These are phyloP conservation scores for Priceomyces castillae DNA, from an alignment of 805 yeast species.

Conservation along the genomic window DNA sequence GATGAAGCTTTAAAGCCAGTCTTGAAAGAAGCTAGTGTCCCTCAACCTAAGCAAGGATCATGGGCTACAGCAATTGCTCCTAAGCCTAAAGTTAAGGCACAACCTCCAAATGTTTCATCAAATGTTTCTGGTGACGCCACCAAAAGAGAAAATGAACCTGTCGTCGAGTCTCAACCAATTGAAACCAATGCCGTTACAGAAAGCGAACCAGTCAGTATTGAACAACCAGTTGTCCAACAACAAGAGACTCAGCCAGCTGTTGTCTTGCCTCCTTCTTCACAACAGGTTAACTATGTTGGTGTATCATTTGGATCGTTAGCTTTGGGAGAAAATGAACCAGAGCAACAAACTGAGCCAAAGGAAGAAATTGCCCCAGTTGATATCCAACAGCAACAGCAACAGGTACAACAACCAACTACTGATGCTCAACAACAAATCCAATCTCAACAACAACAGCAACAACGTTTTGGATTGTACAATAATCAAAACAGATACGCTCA, in stretches of 20 bases:
- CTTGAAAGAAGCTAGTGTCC: constrained; percentile 38
- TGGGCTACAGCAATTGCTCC: constrained; percentile 71
- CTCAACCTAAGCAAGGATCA: constrained; percentile 51
- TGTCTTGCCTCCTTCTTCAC: constrained; percentile 52
- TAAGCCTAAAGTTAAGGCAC: constrained; percentile 45
- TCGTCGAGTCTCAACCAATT: constrained; percentile 7
- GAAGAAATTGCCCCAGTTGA: constrained; percentile 11
- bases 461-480: constrained; percentile 12
- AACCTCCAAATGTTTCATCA: constrained; percentile 55
- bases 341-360: constrained; percentile 14
- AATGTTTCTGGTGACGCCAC: constrained; percentile 6
- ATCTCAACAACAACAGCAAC: constrained; percentile 17
- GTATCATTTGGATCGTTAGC: constrained; percentile 63
- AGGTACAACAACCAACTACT: constrained; percentile 22
- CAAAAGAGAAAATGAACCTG: constrained; percentile 16
- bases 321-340: constrained; percentile 43
- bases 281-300: constrained; percentile 48
- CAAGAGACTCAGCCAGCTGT: constrained; percentile 32
- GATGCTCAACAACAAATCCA: constrained; percentile 16
- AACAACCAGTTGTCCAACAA: constrained; percentile 15
- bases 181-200: constrained; percentile 9
- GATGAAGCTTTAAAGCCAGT: constrained; percentile 17
- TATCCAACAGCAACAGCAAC: constrained; percentile 11
- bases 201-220: constrained; percentile 8
- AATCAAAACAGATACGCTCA: constrained; percentile 14